These are phyloP conservation scores for Ganoderma multipileum DNA, from an alignment of 1,284 basidiomycete genomes.

Conservation along the genomic window DNA sequence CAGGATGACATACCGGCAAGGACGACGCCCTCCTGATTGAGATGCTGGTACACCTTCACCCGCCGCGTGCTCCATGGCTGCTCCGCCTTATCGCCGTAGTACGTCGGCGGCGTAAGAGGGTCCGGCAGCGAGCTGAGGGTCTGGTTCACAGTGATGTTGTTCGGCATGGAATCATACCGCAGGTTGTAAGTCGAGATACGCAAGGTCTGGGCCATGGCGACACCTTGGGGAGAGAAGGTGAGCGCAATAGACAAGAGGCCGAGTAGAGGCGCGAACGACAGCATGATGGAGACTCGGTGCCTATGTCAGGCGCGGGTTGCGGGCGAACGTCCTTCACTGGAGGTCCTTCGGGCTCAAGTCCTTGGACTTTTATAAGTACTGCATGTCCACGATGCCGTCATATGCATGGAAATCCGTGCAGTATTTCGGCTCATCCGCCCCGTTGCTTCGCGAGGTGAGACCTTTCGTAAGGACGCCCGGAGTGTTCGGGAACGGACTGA, in stretches of 20 bases:
- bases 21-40: constrained; percentile 48
- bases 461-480: not conserved
- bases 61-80: constrained; percentile 60
- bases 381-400: not conserved
- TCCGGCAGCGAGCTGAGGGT: constrained; percentile 51
- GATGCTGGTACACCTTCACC: constrained; percentile 52
- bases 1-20: constrained; percentile 43
- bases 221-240: constrained; percentile 9
- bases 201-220: constrained; percentile 33
- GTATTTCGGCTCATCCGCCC: not conserved
- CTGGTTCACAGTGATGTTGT: constrained; percentile 56
- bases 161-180: constrained; percentile 58
- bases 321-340: not conserved
- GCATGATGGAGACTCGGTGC: not conserved
- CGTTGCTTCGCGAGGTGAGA: not conserved
- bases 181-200: constrained; percentile 60
- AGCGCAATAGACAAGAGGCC: constrained; percentile 44
- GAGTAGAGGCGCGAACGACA: constrained; percentile 59
- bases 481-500: not conserved
- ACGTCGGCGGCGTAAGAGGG: constrained; percentile 47
- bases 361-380: constrained; percentile 3
- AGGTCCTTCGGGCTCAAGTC: not conserved
- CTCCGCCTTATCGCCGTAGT: constrained; percentile 44
- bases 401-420: not conserved
- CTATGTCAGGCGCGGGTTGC: not conserved